Conservation (phyloP, 768 basidiomycete genomes). For the Xerocomus spinulosus region DNA sequence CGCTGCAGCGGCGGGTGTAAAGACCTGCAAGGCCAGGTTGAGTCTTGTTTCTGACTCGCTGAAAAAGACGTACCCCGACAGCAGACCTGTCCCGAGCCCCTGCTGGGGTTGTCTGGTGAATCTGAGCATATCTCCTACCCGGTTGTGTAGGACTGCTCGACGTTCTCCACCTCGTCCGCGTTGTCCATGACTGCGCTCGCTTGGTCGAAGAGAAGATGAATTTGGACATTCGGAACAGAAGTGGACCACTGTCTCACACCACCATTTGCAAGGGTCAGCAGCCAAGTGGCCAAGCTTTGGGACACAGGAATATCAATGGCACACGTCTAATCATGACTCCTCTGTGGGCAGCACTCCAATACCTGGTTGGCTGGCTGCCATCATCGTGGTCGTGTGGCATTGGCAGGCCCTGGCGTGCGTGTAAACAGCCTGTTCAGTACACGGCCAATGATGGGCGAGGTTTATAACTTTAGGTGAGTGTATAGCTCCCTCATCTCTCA, state of each 20-base stretch:
- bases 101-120: conserved; percentile 16
- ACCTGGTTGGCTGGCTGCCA: background rate
- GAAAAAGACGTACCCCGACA: conserved; percentile 28
- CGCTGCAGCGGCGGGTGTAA: conserved; percentile 80
- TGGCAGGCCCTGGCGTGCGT: no score
- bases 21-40: conserved; percentile 54
- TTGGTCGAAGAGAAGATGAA: conserved; percentile 20
- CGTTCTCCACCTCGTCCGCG: conserved; percentile 1
- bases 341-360: no score
- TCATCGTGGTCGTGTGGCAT: no score
- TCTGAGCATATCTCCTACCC: conserved; percentile 15
- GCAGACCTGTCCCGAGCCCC: conserved; percentile 33
- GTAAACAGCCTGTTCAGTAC: background rate
- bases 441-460: background rate
- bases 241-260: no score
- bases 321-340: no score
- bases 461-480: conserved; percentile 3
- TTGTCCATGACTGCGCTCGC: conserved; percentile 15
- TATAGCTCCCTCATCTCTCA: background rate
- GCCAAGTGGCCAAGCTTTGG: no score
- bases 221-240: conserved; percentile 14
- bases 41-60: background rate
- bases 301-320: no score
- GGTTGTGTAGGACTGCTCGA: background rate
- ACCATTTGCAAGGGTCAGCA: no score